Base-by-base conservation (phyloP, 768 basidiomycete genomes). In the Asterophora parasitica region DNA sequence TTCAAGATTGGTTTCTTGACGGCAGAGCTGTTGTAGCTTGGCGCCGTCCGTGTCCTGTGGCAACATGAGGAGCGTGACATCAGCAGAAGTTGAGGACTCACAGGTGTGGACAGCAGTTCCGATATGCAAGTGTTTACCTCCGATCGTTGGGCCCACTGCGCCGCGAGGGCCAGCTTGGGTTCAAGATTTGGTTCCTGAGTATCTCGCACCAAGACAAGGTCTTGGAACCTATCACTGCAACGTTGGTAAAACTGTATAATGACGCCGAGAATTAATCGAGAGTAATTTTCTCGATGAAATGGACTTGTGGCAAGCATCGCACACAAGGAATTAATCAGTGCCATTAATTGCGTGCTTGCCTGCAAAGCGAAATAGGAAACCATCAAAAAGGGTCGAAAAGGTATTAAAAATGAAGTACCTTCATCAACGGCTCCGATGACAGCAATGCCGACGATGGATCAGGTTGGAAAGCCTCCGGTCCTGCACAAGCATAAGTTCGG, bases 171-270 rank as follows among this genome's bases (percentile, higher is more conserved):
- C 17, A 87, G 54, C 39, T 70, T 65, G 43, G 77, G 62, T 49
- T 79, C 79, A 30, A 64, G 64, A 7, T 66, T 70, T 12, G 58
- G 34, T 13, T 66, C 70, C n/a, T 54, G 55, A 28, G 61, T 58
- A 16, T 65, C 57, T 19, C 59, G 55, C 2, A 65, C 53, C 3
- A 79, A 72, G 10, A 87, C 83, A 28, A 89, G 69, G 59, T 81
- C 78, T 52, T 92, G 86, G 63, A 91, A 96, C 32, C 83, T 77
- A 58, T 92, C 86, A 55, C 89, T 92, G 56, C 92, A 97, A 20
- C 88, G 81, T 61, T 96, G 92, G 58, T 97, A 96, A 61, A 95
- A 96, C 64, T 96, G 93, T 33, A 95, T 92, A 48, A 97, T 87
- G 45, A 98, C 87, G 12, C 88, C 85, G 27, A 98, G 78, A 48